These are phyloP conservation scores for Geotrichum fermentans DNA, from an alignment of 1,139 yeast species.

Conservation along the genomic window DNA sequence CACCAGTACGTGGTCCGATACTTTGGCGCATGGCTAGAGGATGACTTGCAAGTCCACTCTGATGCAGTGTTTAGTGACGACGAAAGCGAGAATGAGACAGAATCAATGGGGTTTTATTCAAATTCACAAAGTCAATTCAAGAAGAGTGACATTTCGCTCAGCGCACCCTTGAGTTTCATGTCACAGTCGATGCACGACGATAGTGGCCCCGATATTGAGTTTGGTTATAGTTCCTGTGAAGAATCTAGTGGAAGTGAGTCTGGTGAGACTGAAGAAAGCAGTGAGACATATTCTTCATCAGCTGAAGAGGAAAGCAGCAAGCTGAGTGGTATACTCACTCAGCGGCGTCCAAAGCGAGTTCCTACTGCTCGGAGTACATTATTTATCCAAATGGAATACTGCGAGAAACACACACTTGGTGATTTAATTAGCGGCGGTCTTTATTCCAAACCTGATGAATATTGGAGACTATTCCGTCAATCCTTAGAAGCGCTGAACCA, in stretches of 20 bases:
- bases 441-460: constrained; percentile 67
- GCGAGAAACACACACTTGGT: constrained; percentile 84
- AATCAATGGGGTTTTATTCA: constrained; percentile 15
- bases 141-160: constrained; percentile 21
- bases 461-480: constrained; percentile 86
- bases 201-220: constrained; percentile 32
- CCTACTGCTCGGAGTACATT: constrained; percentile 45
- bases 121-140: constrained; percentile 8
- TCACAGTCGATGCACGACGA: constrained; percentile 30
- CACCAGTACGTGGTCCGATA: constrained; percentile 95
- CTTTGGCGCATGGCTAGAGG: constrained; percentile 96
- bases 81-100: constrained; percentile 20
- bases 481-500: constrained; percentile 85
- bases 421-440: constrained; percentile 80
- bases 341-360: neutral
- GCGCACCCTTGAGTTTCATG: constrained; percentile 31
- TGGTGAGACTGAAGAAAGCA: constrained; percentile 14
- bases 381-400: constrained; percentile 95
- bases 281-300: constrained; percentile 1
- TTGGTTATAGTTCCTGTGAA: constrained; percentile 29
- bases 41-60: constrained; percentile 39
- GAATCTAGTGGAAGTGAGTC: constrained; percentile 29
- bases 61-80: constrained; percentile 24
- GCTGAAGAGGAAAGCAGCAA: neutral
- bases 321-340: neutral